These are phyloP conservation scores for Ceriops zippeliana DNA, from an alignment of 345 rosid genomes.

Conservation along the genomic window DNA sequence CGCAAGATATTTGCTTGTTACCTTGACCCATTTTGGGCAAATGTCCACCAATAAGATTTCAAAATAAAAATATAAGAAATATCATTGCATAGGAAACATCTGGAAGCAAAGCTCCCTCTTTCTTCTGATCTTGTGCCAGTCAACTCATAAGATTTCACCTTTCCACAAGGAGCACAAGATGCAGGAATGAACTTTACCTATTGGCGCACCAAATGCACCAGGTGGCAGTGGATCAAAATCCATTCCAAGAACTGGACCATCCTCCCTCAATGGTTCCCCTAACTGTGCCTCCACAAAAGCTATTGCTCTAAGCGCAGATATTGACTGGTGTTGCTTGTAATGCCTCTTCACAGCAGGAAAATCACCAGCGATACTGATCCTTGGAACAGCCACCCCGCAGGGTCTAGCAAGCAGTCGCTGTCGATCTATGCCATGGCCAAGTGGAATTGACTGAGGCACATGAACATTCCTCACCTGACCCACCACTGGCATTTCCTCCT, in stretches of 20 bases:
- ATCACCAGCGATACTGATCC: constrained; percentile 39
- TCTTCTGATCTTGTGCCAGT: no score
- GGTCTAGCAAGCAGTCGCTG: constrained; percentile 30
- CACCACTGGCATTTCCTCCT: constrained; percentile 27
- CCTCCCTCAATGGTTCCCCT: constrained; percentile 76
- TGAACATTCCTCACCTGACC: constrained; percentile 30
- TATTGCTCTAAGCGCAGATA: constrained; percentile 54
- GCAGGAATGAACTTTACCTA: constrained; percentile 40
- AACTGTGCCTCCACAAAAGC: constrained; percentile 74
- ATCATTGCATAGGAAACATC: no score
- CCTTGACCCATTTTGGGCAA: no score
- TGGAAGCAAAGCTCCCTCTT: no score
- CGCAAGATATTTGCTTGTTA: no score
- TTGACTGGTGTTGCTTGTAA: constrained; percentile 44
- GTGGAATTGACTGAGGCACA: constrained; percentile 25
- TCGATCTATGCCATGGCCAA: constrained; percentile 37
- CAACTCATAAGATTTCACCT: background rate
- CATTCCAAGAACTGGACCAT: constrained; percentile 87
- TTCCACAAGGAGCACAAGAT: background rate
- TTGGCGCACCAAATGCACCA: constrained; percentile 90
- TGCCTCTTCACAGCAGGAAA: constrained; percentile 45
- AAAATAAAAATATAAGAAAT: no score
- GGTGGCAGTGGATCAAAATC: constrained; percentile 96
- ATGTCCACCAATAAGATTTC: no score
- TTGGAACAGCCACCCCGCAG: constrained; percentile 41